Base-by-base conservation (phyloP, 768 basidiomycete species). In the Cystobasidium onofrii region DNA sequence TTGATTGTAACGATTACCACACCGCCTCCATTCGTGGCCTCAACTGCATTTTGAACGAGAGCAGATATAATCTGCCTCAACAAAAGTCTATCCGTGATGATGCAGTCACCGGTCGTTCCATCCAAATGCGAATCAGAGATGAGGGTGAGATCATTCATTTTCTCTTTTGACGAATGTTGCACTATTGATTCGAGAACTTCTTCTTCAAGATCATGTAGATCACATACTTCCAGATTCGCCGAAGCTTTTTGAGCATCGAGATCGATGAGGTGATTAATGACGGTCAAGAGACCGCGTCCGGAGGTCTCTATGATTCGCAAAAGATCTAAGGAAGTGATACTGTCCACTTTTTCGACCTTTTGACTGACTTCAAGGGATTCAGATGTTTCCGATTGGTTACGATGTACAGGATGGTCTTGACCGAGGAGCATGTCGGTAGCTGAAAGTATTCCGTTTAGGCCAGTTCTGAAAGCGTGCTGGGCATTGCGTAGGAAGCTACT, bases 401-500 rank as follows among this genome's bases (percentile, higher is more conserved):
- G 4, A 7, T 60, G 57, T 34, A 29, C 7, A 60, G 57, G 33
- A 54, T 29, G 52, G 3, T 29, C 29, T 29, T 60, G 17, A 29
- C 29, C 27, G 25, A 69, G 46, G 3, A 69, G 50, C 66, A 69
- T 69, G n/a, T 69, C 66, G 9, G 66, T 44, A 34, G 66, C 66
- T 34, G 66, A 69, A 9, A 69, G 66, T 34, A 69, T 52, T 4
- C 66, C 66, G 25, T 69, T 69, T n/a, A 69, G 31, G 66, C 41
- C 23, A 29, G 66, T 69, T 27, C 66, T 23, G 66, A 69, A 50
- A 41, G 66, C 39, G 54, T 69, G 66, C 29, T 69, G 66, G 7
- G 44, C 66, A 17, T 69, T 50, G 25, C 66, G 3, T 4, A 69
- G 66, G 66, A 69, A 69, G 12, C 39, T 43, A 25, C 6, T 34